These are phyloP conservation scores for Pichia kudriavzevii DNA, from an alignment of 1,139 yeast species.

Conservation along the genomic window DNA sequence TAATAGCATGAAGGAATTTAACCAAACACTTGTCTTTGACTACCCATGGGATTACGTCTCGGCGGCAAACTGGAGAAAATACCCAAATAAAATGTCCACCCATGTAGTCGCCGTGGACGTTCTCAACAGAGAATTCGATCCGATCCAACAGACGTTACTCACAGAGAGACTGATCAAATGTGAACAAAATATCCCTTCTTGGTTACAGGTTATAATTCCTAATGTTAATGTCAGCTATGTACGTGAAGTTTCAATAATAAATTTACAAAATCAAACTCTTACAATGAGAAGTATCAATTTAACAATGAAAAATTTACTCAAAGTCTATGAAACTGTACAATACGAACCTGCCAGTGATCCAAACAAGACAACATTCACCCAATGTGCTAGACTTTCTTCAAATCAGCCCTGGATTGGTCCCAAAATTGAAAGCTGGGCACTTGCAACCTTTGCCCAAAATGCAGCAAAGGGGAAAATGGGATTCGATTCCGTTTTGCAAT, in stretches of 20 bases:
- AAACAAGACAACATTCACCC: constrained; percentile 56
- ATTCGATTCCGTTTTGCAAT: constrained; percentile 64
- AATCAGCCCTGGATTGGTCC: constrained; percentile 61
- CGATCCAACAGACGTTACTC: constrained; percentile 47
- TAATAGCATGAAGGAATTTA: constrained; percentile 79
- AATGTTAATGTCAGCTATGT: constrained; percentile 71
- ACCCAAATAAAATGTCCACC: constrained; percentile 85
- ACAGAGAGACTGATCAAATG: constrained; percentile 89
- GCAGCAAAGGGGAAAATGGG: constrained; percentile 77
- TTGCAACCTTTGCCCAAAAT: constrained; percentile 81
- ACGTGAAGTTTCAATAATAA: constrained; percentile 83
- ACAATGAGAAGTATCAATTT: constrained; percentile 81
- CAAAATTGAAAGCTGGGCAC: constrained; percentile 87
- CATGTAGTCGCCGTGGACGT: constrained; percentile 97
- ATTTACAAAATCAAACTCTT: constrained; percentile 54
- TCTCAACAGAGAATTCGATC: constrained; percentile 59
- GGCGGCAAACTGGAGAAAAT: constrained; percentile 94
- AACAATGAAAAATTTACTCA: constrained; percentile 69
- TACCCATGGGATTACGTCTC: constrained; percentile 94
- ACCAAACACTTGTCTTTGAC: constrained; percentile 56
- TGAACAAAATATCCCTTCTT: constrained; percentile 76
- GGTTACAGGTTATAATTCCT: constrained; percentile 74
- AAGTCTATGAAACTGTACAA: constrained; percentile 78
- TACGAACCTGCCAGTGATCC: constrained; percentile 59
- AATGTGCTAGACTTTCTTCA: constrained; percentile 85